Percentiles rank a stretch among this genome's conserved stretches.
These are phyloP conservation scores for Gilbertella persicaria DNA, from an alignment of 371 early-diverging fungal species.

Conservation along the genomic window DNA sequence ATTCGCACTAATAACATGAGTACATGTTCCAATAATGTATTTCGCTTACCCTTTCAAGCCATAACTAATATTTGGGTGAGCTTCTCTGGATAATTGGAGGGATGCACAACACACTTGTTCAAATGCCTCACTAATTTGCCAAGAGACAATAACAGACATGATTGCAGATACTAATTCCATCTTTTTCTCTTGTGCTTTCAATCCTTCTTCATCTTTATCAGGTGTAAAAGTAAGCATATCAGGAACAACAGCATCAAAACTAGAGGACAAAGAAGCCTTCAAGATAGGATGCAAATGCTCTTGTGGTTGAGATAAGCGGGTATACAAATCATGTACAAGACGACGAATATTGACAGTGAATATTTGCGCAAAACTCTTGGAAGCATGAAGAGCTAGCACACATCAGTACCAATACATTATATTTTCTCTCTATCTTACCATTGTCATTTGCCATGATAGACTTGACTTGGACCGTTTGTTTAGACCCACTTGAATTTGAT, in stretches of 20 bases:
- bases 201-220: constrained; percentile 31
- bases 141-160: constrained; percentile 53
- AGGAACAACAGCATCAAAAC: constrained; percentile 39
- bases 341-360: constrained; percentile 49
- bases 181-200: constrained; percentile 25
- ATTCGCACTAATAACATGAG: constrained; percentile 29
- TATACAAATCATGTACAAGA: constrained; percentile 38
- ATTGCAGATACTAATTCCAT: constrained; percentile 40
- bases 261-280: constrained; percentile 35
- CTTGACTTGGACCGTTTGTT: constrained; percentile 29
- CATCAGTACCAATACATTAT: background rate
- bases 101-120: constrained; percentile 33
- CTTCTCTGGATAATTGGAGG: constrained; percentile 24
- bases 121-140: constrained; percentile 54
- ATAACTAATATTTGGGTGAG: constrained; percentile 40
- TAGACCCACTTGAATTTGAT: constrained; percentile 8
- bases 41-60: constrained; percentile 65
- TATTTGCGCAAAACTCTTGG: constrained; percentile 35
- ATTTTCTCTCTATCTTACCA: constrained; percentile 16
- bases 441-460: constrained; percentile 29
- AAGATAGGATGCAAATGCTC: constrained; percentile 16
- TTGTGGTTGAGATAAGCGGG: constrained; percentile 8
- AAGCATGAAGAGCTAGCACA: constrained; percentile 15
- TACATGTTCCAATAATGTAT: background rate
- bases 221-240: constrained; percentile 32